Conservation (phyloP, 768 basidiomycete genomes). For the Tricholoma bakamatsutake region DNA sequence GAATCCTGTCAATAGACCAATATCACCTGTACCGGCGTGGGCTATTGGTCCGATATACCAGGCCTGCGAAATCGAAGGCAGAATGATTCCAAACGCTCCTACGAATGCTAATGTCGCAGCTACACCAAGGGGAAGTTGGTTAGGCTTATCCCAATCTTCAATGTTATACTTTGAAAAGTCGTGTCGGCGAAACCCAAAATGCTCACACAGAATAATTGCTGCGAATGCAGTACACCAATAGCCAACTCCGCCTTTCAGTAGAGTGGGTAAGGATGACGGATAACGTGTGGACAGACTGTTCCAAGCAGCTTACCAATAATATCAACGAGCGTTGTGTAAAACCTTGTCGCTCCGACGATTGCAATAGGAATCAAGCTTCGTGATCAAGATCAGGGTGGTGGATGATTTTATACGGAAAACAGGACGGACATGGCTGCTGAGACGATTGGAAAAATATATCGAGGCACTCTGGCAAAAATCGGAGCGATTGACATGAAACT, state of each 20-base stretch:
- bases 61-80: constrained; percentile 66
- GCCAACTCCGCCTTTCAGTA: constrained; percentile 34
- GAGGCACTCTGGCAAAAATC: constrained; percentile 48
- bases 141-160: constrained; percentile 48
- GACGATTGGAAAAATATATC: constrained; percentile 62
- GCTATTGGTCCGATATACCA: constrained; percentile 74
- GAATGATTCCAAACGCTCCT: constrained; percentile 47
- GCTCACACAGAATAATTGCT: constrained; percentile 59
- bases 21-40: constrained; percentile 51
- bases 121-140: constrained; percentile 51
- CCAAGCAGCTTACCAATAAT: constrained; percentile 46
- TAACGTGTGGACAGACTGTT: background rate
- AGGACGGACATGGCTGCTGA: constrained; percentile 57
- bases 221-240: constrained; percentile 58
- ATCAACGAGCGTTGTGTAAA: constrained; percentile 58
- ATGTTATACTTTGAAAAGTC: constrained; percentile 45
- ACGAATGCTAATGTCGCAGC: constrained; percentile 52
- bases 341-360: constrained; percentile 62
- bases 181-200: constrained; percentile 53
- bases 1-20: constrained; percentile 64
- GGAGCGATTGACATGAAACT: constrained; percentile 63
- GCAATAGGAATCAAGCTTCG: constrained; percentile 58
- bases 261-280: background rate
- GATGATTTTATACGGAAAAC: background rate
- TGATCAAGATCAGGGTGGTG: background rate